Conservation (phyloP, 139 green algal genomes). For the Limnomonas spitsbergensis region DNA sequence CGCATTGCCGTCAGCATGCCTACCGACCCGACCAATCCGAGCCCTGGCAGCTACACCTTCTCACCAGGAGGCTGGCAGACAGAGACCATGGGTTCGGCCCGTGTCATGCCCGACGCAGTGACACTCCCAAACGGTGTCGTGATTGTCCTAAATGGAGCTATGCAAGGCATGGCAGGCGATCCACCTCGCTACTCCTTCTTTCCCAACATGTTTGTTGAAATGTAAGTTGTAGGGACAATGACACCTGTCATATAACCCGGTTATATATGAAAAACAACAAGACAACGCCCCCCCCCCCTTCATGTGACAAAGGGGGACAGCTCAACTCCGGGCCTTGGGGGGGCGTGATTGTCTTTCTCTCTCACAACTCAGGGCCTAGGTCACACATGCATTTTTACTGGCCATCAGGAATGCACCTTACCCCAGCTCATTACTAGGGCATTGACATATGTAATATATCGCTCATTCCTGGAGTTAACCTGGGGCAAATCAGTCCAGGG, state of each 20-base stretch:
- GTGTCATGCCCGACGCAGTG: constrained; percentile 28
- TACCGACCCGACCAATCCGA: constrained; percentile 13
- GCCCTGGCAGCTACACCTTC: too few species aligned
- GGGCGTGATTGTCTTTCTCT: too few species aligned
- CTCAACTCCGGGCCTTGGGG: too few species aligned
- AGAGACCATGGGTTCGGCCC: constrained; percentile 27
- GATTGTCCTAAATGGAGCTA: constrained; percentile 27
- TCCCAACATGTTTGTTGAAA: constrained; percentile 23
- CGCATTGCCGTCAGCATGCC: not conserved
- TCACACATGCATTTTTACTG: too few species aligned
- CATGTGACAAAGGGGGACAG: too few species aligned
- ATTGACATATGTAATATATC: too few species aligned
- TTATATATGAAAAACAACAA: too few species aligned
- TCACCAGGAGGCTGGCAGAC: constrained; percentile 19
- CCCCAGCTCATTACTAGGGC: too few species aligned
- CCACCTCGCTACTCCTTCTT: constrained; percentile 17
- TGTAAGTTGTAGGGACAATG: constrained; percentile 15
- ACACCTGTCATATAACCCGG: not conserved
- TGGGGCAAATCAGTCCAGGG: too few species aligned
- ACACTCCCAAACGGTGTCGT: constrained; percentile 42
- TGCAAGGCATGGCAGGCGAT: constrained; percentile 31
- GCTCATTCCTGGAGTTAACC: not conserved
- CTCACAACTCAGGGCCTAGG: too few species aligned
- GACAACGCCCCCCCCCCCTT: too few species aligned
- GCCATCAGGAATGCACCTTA: too few species aligned